phyloP scores from a whole-genome alignment of 805 yeast species.

The Tetrapisispora phaffii region DNA sequence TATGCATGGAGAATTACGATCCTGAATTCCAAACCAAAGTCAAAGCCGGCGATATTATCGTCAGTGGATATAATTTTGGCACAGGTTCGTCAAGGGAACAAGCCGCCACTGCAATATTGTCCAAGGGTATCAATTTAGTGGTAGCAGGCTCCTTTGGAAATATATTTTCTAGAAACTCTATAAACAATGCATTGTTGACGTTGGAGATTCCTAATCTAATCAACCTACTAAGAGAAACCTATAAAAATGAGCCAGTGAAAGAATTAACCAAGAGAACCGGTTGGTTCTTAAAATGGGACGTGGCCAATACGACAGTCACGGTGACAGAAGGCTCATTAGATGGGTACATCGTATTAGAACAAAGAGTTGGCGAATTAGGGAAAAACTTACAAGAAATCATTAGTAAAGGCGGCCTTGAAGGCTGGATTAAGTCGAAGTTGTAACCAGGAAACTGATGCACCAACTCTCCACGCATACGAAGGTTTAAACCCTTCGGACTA shows the following conservation, averaged over 20 bases:
- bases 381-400: conserved; percentile 92
- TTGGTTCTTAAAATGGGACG: conserved; percentile 88
- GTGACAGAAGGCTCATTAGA: conserved; percentile 52
- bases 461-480: neutral
- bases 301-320: conserved; percentile 67
- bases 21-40: conserved; percentile 76
- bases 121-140: conserved; percentile 84
- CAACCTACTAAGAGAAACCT: conserved; percentile 61
- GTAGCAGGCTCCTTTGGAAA: conserved; percentile 97
- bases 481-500: neutral
- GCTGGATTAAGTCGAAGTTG: conserved; percentile 85
- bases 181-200: conserved; percentile 90
- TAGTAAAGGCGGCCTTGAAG: conserved; percentile 94
- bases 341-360: conserved; percentile 54
- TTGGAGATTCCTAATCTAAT: conserved; percentile 87
- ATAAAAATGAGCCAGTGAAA: conserved; percentile 35
- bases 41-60: conserved; percentile 76
- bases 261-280: conserved; percentile 93
- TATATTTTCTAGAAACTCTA: conserved; percentile 90
- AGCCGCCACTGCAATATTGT: conserved; percentile 96
- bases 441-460: neutral
- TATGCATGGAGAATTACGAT: conserved; percentile 98
- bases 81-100: conserved; percentile 98
- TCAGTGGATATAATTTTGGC: conserved; percentile 93
- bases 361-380: conserved; percentile 93